These are phyloP conservation scores for Colletotrichum plurivorum DNA, from an alignment of 2,329 filamentous ascomycete species.

Conservation along the genomic window DNA sequence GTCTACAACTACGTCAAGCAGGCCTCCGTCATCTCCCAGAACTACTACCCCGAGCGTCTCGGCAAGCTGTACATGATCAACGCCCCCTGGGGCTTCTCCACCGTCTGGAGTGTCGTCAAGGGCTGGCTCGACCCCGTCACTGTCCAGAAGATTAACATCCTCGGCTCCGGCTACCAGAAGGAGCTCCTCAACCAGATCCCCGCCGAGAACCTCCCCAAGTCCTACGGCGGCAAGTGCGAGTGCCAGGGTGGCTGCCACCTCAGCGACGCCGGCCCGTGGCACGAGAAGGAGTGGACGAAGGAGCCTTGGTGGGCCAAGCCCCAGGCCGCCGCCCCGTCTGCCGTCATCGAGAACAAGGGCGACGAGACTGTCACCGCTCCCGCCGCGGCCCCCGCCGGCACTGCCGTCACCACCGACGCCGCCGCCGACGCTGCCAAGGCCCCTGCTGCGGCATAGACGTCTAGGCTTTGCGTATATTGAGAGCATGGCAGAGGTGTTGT, in stretches of 20 bases:
- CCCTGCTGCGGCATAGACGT: constrained; percentile 50
- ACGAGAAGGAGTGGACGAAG: constrained; percentile 76
- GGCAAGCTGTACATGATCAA: constrained; percentile 99
- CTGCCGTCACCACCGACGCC: constrained; percentile 47
- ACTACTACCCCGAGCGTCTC: constrained; percentile 98
- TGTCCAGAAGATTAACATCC: constrained; percentile 93
- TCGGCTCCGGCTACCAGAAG: constrained; percentile 85
- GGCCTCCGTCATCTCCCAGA: constrained; percentile 92
- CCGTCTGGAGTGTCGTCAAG: constrained; percentile 89
- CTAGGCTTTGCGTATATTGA: constrained; percentile 3
- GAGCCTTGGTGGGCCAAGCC: constrained; percentile 75
- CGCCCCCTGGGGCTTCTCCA: constrained; percentile 94
- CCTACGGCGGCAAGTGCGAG: constrained; percentile 86
- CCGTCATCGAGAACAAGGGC: constrained; percentile 56
- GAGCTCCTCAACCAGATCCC: constrained; percentile 89
- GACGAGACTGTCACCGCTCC: constrained; percentile 53
- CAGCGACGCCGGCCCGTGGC: constrained; percentile 94
- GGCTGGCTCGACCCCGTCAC: constrained; percentile 97
- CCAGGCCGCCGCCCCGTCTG: constrained; percentile 50
- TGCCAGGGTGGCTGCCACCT: constrained; percentile 87
- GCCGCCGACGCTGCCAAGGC: constrained; percentile 49
- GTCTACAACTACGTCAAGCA: constrained; percentile 91
- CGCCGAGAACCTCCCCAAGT: constrained; percentile 88
- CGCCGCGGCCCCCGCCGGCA: constrained; percentile 50
- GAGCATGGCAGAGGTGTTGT: constrained; percentile 13